These are phyloP conservation scores for Taphrina communis DNA, from an alignment of 1,139 yeast species.

Conservation along the genomic window DNA sequence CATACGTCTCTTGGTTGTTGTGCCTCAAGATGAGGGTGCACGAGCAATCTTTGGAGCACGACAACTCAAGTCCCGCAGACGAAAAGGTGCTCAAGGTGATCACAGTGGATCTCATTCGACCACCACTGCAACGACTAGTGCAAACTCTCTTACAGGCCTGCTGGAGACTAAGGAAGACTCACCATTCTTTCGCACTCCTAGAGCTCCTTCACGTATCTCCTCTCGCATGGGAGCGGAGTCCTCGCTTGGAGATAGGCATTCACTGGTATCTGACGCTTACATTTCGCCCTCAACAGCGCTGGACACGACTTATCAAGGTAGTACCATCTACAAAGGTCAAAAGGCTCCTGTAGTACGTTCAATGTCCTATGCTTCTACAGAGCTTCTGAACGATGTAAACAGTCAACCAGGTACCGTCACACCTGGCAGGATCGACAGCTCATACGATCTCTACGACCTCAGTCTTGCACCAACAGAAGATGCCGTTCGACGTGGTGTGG, in stretches of 20 bases:
- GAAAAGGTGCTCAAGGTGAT: constrained; percentile 38
- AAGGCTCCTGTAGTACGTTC: constrained; percentile 15
- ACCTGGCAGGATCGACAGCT: constrained; percentile 29
- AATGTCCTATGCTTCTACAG: constrained; percentile 3
- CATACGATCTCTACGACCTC: constrained; percentile 26
- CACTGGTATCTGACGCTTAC: constrained; percentile 11
- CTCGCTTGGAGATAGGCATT: constrained; percentile 7
- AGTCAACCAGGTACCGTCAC: constrained; percentile 14
- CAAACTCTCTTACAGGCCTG: constrained; percentile 30
- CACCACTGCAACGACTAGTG: constrained; percentile 17
- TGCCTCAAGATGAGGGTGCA: constrained; percentile 46
- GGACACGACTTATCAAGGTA: constrained; percentile 2
- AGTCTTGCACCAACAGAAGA: constrained; percentile 32
- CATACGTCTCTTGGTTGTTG: constrained; percentile 48
- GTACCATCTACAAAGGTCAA: neutral
- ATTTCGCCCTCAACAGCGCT: neutral
- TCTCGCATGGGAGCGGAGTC: constrained; percentile 23
- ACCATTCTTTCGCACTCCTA: constrained; percentile 34
- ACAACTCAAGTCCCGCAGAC: constrained; percentile 47
- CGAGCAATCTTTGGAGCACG: constrained; percentile 46
- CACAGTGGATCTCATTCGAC: constrained; percentile 6
- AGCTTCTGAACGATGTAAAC: neutral
- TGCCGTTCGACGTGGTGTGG: constrained; percentile 46
- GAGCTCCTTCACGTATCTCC: constrained; percentile 19
- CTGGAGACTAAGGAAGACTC: constrained; percentile 37